A percentile compares a stretch with the other conserved stretches of the same genome.
Conservation (phyloP, 192 early-diverging fungal genomes). For the Spizellomyces sp. region DNA sequence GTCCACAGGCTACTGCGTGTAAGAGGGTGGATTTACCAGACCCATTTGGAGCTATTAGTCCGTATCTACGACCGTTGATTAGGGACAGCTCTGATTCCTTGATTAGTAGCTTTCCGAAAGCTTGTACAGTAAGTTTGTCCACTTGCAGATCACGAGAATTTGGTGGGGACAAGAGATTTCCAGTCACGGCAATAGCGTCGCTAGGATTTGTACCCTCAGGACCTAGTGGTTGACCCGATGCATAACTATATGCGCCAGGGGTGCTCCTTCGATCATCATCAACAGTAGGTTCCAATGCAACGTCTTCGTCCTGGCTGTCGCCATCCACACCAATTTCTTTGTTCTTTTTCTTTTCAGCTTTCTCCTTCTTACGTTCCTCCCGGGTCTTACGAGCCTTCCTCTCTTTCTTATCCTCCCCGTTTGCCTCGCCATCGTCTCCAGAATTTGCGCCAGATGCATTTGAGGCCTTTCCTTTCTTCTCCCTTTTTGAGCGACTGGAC, state of each 20-base stretch:
- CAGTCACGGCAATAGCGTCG: conserved; percentile 33
- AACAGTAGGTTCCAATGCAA: neutral
- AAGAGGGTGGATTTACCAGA: conserved; percentile 73
- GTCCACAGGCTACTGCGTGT: conserved; percentile 48
- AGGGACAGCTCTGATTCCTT: conserved; percentile 35
- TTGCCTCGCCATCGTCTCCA: conserved; percentile 12
- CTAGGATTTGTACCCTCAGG: conserved; percentile 34
- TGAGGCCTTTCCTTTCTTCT: neutral
- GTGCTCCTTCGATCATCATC: conserved; percentile 18
- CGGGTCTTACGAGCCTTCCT: conserved; percentile 27
- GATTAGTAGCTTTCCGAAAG: conserved; percentile 32
- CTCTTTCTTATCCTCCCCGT: conserved; percentile 19
- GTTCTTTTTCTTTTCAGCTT: conserved; percentile 25
- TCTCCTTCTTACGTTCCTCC: conserved; percentile 37
- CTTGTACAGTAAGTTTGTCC: conserved; percentile 34
- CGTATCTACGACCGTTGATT: conserved; percentile 63
- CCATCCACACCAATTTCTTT: conserved; percentile 1
- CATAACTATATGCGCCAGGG: conserved; percentile 31
- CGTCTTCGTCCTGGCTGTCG: conserved; percentile 13
- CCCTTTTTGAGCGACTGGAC: neutral
- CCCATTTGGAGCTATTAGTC: conserved; percentile 68
- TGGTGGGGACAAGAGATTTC: conserved; percentile 33
- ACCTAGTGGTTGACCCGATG: conserved; percentile 29
- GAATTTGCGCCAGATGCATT: neutral
- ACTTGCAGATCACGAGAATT: conserved; percentile 34